A percentile compares a stretch with the other conserved stretches of the same genome.
Evolutionary conservation across 768 basidiomycete species (phyloP).

Genomic region (Suillus lakei): DNA sequence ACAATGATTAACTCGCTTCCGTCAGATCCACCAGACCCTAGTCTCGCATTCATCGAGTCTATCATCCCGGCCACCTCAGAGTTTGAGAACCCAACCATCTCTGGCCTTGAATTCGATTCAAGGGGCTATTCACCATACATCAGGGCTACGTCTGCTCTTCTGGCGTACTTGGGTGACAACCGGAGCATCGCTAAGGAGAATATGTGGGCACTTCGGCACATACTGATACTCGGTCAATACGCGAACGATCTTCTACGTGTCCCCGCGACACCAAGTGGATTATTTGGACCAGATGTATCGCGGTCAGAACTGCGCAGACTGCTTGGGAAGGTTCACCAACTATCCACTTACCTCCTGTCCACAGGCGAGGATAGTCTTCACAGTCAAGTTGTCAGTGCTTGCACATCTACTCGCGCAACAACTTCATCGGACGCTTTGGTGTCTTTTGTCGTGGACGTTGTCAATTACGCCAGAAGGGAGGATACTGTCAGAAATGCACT

Average conservation of each 20-base stretch:
- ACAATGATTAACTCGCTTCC: slow-evolving; percentile 51
- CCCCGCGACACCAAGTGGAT: slow-evolving; percentile 49
- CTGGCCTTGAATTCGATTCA: slow-evolving; percentile 41
- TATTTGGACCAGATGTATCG: slow-evolving; percentile 49
- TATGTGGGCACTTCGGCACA: slow-evolving; percentile 71
- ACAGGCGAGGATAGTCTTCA: slow-evolving; percentile 58
- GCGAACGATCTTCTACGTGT: slow-evolving; percentile 65
- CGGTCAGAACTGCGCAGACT: slow-evolving; percentile 44
- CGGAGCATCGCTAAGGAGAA: slow-evolving; percentile 63
- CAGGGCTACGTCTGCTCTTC: slow-evolving; percentile 59
- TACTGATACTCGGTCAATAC: slow-evolving; percentile 65
- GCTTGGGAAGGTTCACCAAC: slow-evolving; percentile 49
- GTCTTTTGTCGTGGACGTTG: slow-evolving; percentile 39
- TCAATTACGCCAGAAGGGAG: slow-evolving; percentile 33
- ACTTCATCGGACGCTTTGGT: slow-evolving; percentile 24
- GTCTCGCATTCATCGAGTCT: slow-evolving; percentile 63
- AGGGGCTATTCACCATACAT: slow-evolving; percentile 63
- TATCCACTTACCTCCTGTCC: slow-evolving; percentile 66
- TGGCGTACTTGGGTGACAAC: slow-evolving; percentile 60
- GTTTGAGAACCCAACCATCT: slow-evolving; percentile 17
- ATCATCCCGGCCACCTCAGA: slow-evolving; percentile 53
- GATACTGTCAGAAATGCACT: slow-evolving; percentile 62
- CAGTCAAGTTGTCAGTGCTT: slow-evolving; percentile 39
- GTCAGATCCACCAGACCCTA: slow-evolving; percentile 51
- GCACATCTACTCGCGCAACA: slow-evolving; percentile 32